Percentiles rank a stretch among this genome's conserved stretches.
Conservation (phyloP, 202 grass and related monocot genomes). For the Bolboschoenoplectus hybrid region DNA sequence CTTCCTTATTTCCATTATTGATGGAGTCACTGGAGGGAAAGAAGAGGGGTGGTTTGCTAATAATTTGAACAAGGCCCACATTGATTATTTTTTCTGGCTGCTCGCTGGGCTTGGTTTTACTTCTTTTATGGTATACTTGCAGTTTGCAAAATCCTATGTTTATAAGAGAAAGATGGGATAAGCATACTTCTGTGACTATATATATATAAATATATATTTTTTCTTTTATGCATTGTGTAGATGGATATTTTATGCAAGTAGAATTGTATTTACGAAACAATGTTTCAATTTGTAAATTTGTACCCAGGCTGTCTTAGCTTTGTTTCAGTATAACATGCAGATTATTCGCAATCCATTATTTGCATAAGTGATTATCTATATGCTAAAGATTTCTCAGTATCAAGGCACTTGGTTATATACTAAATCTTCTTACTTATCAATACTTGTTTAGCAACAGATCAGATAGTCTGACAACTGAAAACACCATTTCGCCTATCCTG, state of each 20-base stretch:
- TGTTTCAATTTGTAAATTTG: neutral
- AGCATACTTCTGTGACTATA: neutral
- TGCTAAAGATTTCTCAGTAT: neutral
- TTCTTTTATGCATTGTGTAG: neutral
- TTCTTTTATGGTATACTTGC: conserved; percentile 42
- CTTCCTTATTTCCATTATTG: conserved; percentile 61
- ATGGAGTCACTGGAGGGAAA: conserved; percentile 45
- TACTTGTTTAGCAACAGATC: conserved; percentile 16
- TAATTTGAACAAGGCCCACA: conserved; percentile 60
- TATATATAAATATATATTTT: neutral
- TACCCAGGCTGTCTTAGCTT: neutral
- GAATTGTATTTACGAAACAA: neutral
- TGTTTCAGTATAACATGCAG: neutral
- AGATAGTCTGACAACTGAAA: neutral
- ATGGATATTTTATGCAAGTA: neutral
- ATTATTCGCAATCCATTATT: neutral
- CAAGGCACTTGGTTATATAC: neutral
- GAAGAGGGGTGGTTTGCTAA: conserved; percentile 62
- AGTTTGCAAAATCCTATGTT: conserved; percentile 49
- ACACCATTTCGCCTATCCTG: neutral
- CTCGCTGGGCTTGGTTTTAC: conserved; percentile 52
- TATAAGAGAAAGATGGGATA: conserved; percentile 51
- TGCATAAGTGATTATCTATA: neutral
- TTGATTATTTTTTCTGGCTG: conserved; percentile 77
- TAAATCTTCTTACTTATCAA: neutral